Evolutionary conservation across 148 eudicot species (phyloP), one percentile per base, ranked within the genome.

Genomic region (Linanthus parryae): DNA sequence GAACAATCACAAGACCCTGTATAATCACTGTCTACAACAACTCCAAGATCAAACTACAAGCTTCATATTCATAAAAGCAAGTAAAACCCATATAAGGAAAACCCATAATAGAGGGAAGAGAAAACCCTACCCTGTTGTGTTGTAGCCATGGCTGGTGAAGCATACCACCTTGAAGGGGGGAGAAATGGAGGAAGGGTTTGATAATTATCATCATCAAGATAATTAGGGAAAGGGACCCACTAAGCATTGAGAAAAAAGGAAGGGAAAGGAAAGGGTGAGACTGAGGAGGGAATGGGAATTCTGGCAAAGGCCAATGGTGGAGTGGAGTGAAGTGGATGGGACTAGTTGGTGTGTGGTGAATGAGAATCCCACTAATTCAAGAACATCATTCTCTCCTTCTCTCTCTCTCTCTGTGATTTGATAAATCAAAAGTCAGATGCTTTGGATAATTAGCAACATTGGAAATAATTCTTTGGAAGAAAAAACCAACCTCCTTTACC

Each of bases 311-410:
- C 67, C 42, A 64, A 61, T 58, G 42, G 56, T 40, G 14, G 31
- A 44, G 56, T 50, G 53, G 59, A 55, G 63, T 45, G 44, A 48
- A 48, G 64, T 44, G 65, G 66, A 53, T 52, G 62, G 54, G 45
- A 50, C 64, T 41, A 41, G 29, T 67, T 64, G 63, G 59, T 61
- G 67, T 76, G 56, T 62, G 64, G 64, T 69, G 73, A 75, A 78
- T 70, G 58, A 69, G 79, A 79, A 85, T 69, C 83, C 81, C 89
- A 85, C 89, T 67, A 49, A 55, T 52, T 38, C 47, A 70, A 59
- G 35, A 48, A 26, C 53, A 48, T 25, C 27, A n/a, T 26, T 22
- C 1, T 12, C 6, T 14, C 27, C 65, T 68, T 68, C 76, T 52
- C n/a, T 71, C 70, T 71, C 72, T 52, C 28, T 22, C 20, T 55